Evolutionary conservation across 2,329 filamentous ascomycete species (phyloP).

Genomic region (Dothideomycetes sp.): DNA sequence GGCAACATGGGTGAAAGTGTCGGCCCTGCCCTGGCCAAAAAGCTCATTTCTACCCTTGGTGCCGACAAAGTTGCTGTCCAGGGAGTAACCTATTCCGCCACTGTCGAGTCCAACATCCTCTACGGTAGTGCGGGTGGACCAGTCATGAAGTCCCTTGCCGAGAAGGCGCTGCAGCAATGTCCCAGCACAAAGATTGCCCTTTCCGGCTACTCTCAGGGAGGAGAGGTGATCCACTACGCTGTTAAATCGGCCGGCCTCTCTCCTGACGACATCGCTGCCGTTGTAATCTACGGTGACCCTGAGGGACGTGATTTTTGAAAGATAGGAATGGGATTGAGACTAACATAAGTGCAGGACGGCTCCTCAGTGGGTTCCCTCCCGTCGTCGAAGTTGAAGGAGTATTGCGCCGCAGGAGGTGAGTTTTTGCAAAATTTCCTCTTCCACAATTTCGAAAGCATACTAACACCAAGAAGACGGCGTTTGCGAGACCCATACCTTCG

Average conservation of each 20-base stretch:
- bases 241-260: constrained; percentile 11
- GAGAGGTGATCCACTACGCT: constrained; percentile 19
- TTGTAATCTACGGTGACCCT: constrained; percentile 20
- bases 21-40: constrained; percentile 41
- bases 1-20: constrained; percentile 41
- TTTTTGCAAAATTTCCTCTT: constrained; percentile 15
- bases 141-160: constrained; percentile 12
- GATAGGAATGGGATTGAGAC: no score
- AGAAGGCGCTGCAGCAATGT: constrained; percentile 13
- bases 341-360: no score
- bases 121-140: constrained; percentile 13
- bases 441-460: constrained; percentile 13
- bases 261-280: constrained; percentile 9
- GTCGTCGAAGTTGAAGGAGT: no score
- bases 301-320: no score
- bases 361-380: no score
- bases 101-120: constrained; percentile 12
- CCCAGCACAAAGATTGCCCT: constrained; percentile 15
- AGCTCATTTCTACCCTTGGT: constrained; percentile 31
- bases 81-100: constrained; percentile 43
- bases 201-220: constrained; percentile 17
- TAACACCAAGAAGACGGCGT: constrained; percentile 19
- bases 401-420: constrained; percentile 16
- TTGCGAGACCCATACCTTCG: constrained; percentile 13
- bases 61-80: constrained; percentile 38